Conservation (phyloP, 192 early-diverging fungal genomes). For the Coemansia sp. region DNA sequence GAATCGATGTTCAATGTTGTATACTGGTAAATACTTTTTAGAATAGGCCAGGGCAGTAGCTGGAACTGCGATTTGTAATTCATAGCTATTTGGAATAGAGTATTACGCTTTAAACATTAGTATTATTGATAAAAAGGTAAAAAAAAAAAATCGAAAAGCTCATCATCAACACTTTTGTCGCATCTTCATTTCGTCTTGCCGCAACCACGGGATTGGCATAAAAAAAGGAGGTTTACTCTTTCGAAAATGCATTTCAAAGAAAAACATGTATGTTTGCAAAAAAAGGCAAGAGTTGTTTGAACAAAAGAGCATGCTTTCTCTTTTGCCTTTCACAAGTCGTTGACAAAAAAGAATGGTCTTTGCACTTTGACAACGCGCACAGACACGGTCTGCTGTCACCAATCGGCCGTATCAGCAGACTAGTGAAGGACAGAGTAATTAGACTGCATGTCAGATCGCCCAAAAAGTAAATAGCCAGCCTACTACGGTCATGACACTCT, state of each 20-base stretch:
- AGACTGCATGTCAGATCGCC: background rate
- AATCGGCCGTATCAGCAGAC: conserved; percentile 2
- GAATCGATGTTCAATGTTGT: background rate
- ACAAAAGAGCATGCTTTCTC: background rate
- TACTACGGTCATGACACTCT: background rate
- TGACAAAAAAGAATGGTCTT: background rate
- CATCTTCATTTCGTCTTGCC: background rate
- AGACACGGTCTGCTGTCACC: background rate
- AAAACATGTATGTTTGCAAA: background rate
- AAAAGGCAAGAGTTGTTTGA: background rate
- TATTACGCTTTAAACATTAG: background rate
- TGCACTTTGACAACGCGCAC: background rate
- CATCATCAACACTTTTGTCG: background rate
- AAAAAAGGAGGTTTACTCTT: background rate
- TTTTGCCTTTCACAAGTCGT: background rate
- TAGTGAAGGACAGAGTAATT: background rate
- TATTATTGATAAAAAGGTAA: background rate
- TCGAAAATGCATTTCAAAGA: background rate
- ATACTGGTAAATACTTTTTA: background rate
- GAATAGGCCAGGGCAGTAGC: background rate
- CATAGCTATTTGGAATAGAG: background rate
- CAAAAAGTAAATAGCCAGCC: background rate
- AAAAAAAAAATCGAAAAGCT: background rate
- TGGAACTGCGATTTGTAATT: background rate
- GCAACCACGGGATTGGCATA: background rate